Base-by-base conservation (phyloP, 2,329 filamentous ascomycete species). In the Nemania diffusa region DNA sequence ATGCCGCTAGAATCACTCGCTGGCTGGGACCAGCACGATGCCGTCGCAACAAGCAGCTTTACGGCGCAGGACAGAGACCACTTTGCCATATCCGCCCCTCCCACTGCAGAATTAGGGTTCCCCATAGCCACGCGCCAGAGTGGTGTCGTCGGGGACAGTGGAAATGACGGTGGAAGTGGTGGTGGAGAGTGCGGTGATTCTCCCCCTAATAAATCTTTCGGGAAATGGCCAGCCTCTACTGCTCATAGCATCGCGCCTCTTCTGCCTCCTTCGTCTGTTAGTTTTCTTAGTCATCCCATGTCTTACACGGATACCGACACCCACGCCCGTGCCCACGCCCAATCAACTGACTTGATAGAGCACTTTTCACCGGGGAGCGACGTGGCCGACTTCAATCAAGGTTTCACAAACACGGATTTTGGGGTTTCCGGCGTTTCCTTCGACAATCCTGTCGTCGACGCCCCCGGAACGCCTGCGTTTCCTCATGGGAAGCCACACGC, bases 261-360 rank as follows among this genome's bases (percentile, higher is more conserved):
- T 17, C 42, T 24, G 42, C 20, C 60, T 27, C 57, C 62, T 46
- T n/a, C 66, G 9, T 64, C 58, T 32, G 42, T 37, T 26, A 56
- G 40, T 50, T 26, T 44, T 11, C 37, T 59, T 57, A 62, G 56
- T 29, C 57, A 68, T 40, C 62, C 65, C 32, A 57, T 68, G 57
- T 57, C 68, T 57, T 68, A 53, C 62, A 57, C 65, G 44, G 65
- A 62, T 63, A 55, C 29, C 50, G 57, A 68, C 58, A 44, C 32
- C 37, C 56, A 63, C 48, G 29, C 50, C 37, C 52, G 56, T 20
- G 20, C 26, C 48, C 44, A 52, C 40, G 20, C 55, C 55, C 60
- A 64, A 40, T 51, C 68, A 6, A 46, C 44, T 15, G 26, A 61
- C 27, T 57, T 56, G 48, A 59, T 51, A 37, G 58, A 52, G 22